A percentile compares a stretch with the other conserved stretches of the same genome.
Evolutionary conservation across 768 basidiomycete genomes (phyloP).

Genomic region (Gloeostereum incarnatum): DNA sequence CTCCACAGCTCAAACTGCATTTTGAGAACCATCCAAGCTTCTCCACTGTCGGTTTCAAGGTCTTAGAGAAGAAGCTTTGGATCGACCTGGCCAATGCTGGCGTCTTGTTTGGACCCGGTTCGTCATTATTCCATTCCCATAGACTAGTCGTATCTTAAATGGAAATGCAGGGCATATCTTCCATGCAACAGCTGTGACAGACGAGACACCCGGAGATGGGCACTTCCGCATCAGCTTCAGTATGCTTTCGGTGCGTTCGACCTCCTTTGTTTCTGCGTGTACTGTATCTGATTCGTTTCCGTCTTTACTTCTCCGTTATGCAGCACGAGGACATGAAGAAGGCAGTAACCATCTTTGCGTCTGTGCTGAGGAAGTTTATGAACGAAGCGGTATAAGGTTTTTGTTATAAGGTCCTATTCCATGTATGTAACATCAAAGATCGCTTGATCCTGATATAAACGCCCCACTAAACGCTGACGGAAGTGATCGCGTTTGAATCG

Average conservation of each 20-base stretch:
- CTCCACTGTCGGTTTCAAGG: constrained; percentile 23
- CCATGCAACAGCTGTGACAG: constrained; percentile 18
- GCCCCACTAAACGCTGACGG: too few species aligned
- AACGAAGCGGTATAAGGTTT: constrained; percentile 2
- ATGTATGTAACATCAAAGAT: too few species aligned
- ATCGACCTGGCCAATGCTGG: constrained; percentile 47
- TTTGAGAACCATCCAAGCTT: constrained; percentile 46
- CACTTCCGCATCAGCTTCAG: constrained; percentile 55
- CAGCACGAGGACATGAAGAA: constrained; percentile 34
- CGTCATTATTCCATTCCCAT: constrained; percentile 6
- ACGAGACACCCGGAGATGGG: constrained; percentile 21
- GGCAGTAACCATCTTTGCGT: constrained; percentile 34
- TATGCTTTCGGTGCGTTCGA: constrained; percentile 32
- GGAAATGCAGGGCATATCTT: constrained; percentile 29
- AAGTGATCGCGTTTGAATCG: too few species aligned
- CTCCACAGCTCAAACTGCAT: constrained; percentile 47
- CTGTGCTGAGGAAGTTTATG: constrained; percentile 35
- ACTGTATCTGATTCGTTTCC: background rate
- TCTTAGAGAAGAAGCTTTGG: constrained; percentile 54
- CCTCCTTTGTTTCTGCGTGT: background rate
- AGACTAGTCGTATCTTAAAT: constrained; percentile 2
- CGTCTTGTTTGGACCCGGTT: constrained; percentile 58
- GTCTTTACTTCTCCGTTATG: background rate
- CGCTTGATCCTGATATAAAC: too few species aligned
- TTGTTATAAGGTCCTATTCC: background rate